Percentiles rank a stretch among this genome's conserved stretches.
Evolutionary conservation across 495 filamentous ascomycete genomes (phyloP).

Genomic region (Xylaria cubensis): DNA sequence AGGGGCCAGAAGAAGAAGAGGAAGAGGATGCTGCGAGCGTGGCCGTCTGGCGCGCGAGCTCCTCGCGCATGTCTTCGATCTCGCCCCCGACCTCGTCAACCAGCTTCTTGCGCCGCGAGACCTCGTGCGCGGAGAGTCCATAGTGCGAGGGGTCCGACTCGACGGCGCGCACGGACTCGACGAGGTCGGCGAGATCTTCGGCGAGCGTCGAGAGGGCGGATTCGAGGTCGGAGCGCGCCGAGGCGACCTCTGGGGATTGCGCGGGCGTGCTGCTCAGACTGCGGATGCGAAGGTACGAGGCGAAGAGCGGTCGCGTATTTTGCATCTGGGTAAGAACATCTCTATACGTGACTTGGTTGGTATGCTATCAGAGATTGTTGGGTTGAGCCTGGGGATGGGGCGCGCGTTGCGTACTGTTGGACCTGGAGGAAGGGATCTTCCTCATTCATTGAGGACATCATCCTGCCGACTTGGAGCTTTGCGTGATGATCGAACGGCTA

Average conservation of each 20-base stretch:
- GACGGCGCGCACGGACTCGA: conserved; percentile 84
- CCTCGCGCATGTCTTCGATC: conserved; percentile 85
- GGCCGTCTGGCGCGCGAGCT: conserved; percentile 63
- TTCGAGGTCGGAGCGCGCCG: conserved; percentile 84
- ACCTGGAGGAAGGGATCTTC: conserved; percentile 93
- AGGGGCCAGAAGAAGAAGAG: conserved; percentile 3
- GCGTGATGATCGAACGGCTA: conserved; percentile 40
- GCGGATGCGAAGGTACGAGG: conserved; percentile 94
- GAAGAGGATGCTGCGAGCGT: conserved; percentile 26
- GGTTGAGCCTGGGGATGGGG: neutral
- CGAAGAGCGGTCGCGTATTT: conserved; percentile 82
- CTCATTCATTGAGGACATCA: conserved; percentile 76
- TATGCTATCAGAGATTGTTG: neutral
- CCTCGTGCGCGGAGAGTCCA: conserved; percentile 84
- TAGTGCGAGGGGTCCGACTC: conserved; percentile 90
- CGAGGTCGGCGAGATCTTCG: conserved; percentile 87
- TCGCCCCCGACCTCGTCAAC: conserved; percentile 90
- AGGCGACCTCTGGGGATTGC: conserved; percentile 79
- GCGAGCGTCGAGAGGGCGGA: conserved; percentile 74
- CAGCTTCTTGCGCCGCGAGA: conserved; percentile 77
- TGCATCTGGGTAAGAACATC: conserved; percentile 86
- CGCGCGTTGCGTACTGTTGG: conserved; percentile 66
- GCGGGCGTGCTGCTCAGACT: conserved; percentile 65
- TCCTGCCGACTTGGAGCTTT: conserved; percentile 49
- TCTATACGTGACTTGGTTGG: conserved; percentile 50